Evolutionary conservation across 164 flowering plant genomes (phyloP).

Genomic region (Magnolia kwangsiensis): DNA sequence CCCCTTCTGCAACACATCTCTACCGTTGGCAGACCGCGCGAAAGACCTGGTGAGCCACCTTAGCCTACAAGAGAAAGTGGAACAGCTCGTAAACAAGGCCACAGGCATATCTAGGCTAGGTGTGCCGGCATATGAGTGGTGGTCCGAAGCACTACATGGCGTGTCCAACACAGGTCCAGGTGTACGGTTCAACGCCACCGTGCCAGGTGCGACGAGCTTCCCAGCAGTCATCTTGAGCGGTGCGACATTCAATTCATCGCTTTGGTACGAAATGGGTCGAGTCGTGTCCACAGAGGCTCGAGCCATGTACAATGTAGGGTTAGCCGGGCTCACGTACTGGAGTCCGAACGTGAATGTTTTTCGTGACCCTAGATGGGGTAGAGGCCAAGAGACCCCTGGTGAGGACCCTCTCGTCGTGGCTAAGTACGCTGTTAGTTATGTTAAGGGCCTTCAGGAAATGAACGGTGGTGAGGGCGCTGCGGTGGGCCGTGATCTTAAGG

Average conservation of each 20-base stretch:
- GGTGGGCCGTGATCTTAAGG: conserved; percentile 36
- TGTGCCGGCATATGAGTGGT: conserved; percentile 52
- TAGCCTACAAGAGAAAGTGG: conserved; percentile 47
- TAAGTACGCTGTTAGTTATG: conserved; percentile 48
- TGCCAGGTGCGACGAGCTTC: conserved; percentile 69
- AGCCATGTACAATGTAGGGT: conserved; percentile 61
- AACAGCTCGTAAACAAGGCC: conserved; percentile 43
- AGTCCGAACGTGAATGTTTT: conserved; percentile 57
- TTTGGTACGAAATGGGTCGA: conserved; percentile 55
- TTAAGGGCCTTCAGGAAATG: conserved; percentile 53
- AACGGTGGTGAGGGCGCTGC: not conserved
- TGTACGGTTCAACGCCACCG: conserved; percentile 32
- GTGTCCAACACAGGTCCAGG: conserved; percentile 48
- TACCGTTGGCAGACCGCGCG: conserved; percentile 33
- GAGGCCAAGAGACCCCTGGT: conserved; percentile 66
- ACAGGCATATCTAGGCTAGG: conserved; percentile 43
- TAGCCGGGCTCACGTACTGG: conserved; percentile 60
- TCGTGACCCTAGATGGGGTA: conserved; percentile 71
- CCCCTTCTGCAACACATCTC: conserved; percentile 42
- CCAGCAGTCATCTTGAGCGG: conserved; percentile 50
- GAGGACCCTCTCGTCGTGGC: conserved; percentile 62
- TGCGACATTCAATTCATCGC: conserved; percentile 40
- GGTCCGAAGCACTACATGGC: conserved; percentile 74
- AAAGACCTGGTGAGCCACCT: conserved; percentile 47
- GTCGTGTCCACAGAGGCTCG: conserved; percentile 64